Percentiles rank a stretch among this genome's conserved stretches.
phyloP scores from a whole-genome alignment of 2,329 filamentous ascomycete species.

The Davidsoniella neocaledoniae region DNA sequence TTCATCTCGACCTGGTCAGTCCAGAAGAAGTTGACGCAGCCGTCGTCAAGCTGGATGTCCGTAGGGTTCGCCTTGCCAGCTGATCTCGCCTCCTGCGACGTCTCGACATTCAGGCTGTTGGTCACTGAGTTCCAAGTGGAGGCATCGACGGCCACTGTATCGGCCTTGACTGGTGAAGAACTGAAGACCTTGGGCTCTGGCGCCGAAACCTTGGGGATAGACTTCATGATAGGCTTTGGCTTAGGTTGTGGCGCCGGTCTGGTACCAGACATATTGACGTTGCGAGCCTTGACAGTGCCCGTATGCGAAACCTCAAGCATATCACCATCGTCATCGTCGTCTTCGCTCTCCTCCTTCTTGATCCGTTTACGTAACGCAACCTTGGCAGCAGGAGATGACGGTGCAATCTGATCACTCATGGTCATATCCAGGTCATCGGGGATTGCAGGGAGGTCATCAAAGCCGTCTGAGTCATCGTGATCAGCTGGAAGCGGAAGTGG shows the following conservation, averaged over 20 bases:
- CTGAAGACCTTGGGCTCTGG: slow-evolving; percentile 35
- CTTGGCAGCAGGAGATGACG: slow-evolving; percentile 74
- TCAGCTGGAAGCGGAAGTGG: slow-evolving; percentile 26
- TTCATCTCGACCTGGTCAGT: slow-evolving; percentile 88
- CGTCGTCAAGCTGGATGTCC: slow-evolving; percentile 85
- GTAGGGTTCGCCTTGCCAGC: slow-evolving; percentile 66
- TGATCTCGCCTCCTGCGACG: slow-evolving; percentile 36
- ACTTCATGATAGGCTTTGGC: slow-evolving; percentile 38
- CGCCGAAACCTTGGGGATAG: slow-evolving; percentile 56
- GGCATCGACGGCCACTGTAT: slow-evolving; percentile 41
- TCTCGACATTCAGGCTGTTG: slow-evolving; percentile 70
- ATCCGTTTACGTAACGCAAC: slow-evolving; percentile 52
- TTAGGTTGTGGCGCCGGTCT: slow-evolving; percentile 57
- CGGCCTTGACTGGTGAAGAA: slow-evolving; percentile 7
- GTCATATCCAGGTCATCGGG: slow-evolving; percentile 51
- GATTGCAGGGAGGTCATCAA: slow-evolving; percentile 35
- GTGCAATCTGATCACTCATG: slow-evolving; percentile 62
- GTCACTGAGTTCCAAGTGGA: slow-evolving; percentile 80
- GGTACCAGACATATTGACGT: slow-evolving; percentile 71
- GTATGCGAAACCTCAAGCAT: slow-evolving; percentile 77
- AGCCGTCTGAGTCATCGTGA: slow-evolving; percentile 37
- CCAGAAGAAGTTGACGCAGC: slow-evolving; percentile 90
- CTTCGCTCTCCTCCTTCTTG: slow-evolving; percentile 44
- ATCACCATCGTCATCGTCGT: slow-evolving; percentile 50
- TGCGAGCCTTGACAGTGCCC: slow-evolving; percentile 48